A percentile compares a stretch with the other conserved stretches of the same genome.
Evolutionary conservation across 169 alveolate species (phyloP).

Genomic region (Miamiensis avidus): DNA sequence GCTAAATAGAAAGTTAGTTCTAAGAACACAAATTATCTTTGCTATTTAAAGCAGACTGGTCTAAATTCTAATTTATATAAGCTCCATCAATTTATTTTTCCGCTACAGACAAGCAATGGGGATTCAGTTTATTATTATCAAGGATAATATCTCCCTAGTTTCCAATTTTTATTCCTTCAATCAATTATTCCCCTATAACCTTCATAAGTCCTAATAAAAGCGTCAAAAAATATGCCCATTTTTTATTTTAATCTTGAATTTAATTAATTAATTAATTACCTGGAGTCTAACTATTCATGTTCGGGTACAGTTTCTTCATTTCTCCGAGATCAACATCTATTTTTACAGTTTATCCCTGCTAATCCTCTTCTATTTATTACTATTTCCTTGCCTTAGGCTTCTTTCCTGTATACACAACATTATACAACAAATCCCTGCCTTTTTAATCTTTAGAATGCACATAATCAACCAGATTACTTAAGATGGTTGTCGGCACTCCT

Average conservation of each 20-base stretch:
- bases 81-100: neutral
- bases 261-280: no score
- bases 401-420: slow-evolving; percentile 16
- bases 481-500: neutral
- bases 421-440: slow-evolving; percentile 14
- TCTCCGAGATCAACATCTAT: slow-evolving; percentile 11
- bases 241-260: no score
- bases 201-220: slow-evolving; percentile 9
- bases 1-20: neutral
- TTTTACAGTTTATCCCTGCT: neutral
- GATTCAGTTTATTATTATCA: slow-evolving; percentile 13
- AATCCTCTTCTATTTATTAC: neutral
- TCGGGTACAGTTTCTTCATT: slow-evolving; percentile 22
- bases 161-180: slow-evolving; percentile 11
- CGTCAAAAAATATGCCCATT: no score
- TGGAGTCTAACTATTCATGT: neutral
- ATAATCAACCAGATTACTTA: slow-evolving; percentile 14
- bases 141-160: neutral
- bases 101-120: neutral
- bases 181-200: slow-evolving; percentile 19
- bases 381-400: neutral
- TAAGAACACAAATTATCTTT: neutral
- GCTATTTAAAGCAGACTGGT: neutral
- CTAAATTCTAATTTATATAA: neutral
- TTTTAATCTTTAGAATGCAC: neutral